These are phyloP conservation scores for Flueggea neowawraea DNA, from an alignment of 441 rosid species.

Conservation along the genomic window DNA sequence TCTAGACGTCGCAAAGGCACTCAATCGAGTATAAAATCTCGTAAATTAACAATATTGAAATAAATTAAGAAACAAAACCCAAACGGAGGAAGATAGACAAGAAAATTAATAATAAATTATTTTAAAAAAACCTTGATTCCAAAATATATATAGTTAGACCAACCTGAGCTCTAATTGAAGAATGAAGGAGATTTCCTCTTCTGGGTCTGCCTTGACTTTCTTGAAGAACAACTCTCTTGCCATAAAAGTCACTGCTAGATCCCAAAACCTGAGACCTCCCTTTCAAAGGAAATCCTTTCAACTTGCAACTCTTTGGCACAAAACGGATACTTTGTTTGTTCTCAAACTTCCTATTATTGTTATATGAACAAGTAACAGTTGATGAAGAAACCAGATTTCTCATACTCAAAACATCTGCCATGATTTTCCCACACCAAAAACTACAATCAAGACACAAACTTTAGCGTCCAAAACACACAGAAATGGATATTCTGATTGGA, in stretches of 20 bases:
- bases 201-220: slow-evolving; percentile 24
- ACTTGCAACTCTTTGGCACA: slow-evolving; percentile 28
- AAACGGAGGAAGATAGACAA: neutral
- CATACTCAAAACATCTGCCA: slow-evolving; percentile 53
- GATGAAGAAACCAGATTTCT: slow-evolving; percentile 26
- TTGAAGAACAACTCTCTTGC: slow-evolving; percentile 28
- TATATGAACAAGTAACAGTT: slow-evolving; percentile 10
- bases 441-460: neutral
- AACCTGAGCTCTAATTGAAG: slow-evolving; percentile 46
- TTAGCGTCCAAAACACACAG: neutral
- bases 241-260: slow-evolving; percentile 33
- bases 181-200: slow-evolving; percentile 14
- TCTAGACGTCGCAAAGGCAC: too few relatives aligned
- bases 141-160: slow-evolving; percentile 15
- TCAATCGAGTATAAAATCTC: too few relatives aligned
- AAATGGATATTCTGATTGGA: too few relatives aligned
- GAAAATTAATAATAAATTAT: neutral
- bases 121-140: neutral
- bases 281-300: slow-evolving; percentile 30
- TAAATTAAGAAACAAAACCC: too few relatives aligned
- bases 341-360: slow-evolving; percentile 6
- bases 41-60: too few relatives aligned
- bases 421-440: slow-evolving; percentile 13
- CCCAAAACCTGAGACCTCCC: slow-evolving; percentile 32
- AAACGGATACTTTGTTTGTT: slow-evolving; percentile 19